phyloP scores from a whole-genome alignment of 805 yeast species.

The Candida germanica region DNA sequence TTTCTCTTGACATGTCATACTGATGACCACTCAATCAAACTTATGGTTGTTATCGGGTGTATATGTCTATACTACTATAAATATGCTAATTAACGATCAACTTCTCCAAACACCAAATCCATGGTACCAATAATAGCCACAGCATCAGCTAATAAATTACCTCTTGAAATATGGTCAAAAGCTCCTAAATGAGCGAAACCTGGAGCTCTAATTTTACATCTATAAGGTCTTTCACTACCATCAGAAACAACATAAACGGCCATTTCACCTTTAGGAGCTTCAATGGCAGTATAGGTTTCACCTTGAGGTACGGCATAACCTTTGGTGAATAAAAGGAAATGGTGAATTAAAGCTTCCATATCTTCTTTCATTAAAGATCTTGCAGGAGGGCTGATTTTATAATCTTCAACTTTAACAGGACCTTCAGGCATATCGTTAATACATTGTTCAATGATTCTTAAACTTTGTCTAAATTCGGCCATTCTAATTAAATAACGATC shows the following conservation, averaged over 20 bases:
- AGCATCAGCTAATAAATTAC: slow-evolving; percentile 85
- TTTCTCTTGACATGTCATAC: too few species aligned
- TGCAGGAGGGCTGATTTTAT: slow-evolving; percentile 80
- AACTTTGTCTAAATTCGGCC: slow-evolving; percentile 89
- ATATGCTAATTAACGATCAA: slow-evolving; percentile 62
- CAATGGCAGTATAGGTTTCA: slow-evolving; percentile 87
- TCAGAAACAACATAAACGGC: slow-evolving; percentile 86
- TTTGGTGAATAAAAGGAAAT: slow-evolving; percentile 81
- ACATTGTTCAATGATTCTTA: slow-evolving; percentile 87
- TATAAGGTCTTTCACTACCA: slow-evolving; percentile 86
- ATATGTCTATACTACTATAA: slow-evolving; percentile 1
- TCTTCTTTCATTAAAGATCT: slow-evolving; percentile 82
- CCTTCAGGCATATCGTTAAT: slow-evolving; percentile 90
- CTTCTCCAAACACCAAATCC: slow-evolving; percentile 95
- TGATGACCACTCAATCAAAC: too few species aligned
- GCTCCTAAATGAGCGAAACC: slow-evolving; percentile 90
- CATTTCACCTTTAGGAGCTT: slow-evolving; percentile 96
- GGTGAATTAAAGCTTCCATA: slow-evolving; percentile 90
- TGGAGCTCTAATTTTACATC: slow-evolving; percentile 92
- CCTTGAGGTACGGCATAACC: slow-evolving; percentile 89
- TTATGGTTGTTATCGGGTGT: too few species aligned
- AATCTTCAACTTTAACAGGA: slow-evolving; percentile 87
- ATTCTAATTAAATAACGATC: slow-evolving; percentile 85
- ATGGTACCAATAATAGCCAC: slow-evolving; percentile 93
- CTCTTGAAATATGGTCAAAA: slow-evolving; percentile 81